These are phyloP conservation scores for Powellomyces hirtus DNA, from an alignment of 192 early-diverging fungal genomes.

Conservation along the genomic window DNA sequence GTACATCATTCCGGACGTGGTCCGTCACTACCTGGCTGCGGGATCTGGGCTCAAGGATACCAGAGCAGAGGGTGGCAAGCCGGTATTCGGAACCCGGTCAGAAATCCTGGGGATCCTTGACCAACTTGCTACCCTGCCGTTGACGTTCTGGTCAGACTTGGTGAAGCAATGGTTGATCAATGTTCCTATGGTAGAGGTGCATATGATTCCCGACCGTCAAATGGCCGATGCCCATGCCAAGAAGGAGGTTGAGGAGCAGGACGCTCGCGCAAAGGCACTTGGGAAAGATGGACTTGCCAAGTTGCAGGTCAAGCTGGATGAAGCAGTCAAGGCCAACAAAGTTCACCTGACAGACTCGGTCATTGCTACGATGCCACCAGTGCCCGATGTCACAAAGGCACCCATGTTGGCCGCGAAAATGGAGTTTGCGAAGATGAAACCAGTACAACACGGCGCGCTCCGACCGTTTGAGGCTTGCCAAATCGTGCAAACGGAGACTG, in stretches of 20 bases:
- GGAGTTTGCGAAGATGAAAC: conserved; percentile 3
- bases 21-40: conserved; percentile 35
- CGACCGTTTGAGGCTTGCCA: conserved; percentile 55
- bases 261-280: conserved; percentile 33
- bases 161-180: conserved; percentile 56
- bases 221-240: conserved; percentile 49
- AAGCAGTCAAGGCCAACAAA: conserved; percentile 49
- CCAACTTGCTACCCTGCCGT: conserved; percentile 46
- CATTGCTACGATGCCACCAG: conserved; percentile 60
- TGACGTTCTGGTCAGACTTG: conserved; percentile 56
- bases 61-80: conserved; percentile 20
- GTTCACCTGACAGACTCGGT: conserved; percentile 53
- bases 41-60: conserved; percentile 44
- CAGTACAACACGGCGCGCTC: background rate
- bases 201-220: conserved; percentile 50
- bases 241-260: conserved; percentile 39
- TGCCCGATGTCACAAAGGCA: conserved; percentile 60
- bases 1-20: conserved; percentile 50
- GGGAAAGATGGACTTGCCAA: conserved; percentile 50
- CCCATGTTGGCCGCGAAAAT: conserved; percentile 35
- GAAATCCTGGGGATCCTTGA: conserved; percentile 56
- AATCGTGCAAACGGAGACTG: conserved; percentile 64
- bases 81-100: conserved; percentile 50
- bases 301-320: conserved; percentile 27
- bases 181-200: conserved; percentile 53